phyloP scores from a whole-genome alignment of 148 eudicot genomes.

The Oxyria digyna region DNA sequence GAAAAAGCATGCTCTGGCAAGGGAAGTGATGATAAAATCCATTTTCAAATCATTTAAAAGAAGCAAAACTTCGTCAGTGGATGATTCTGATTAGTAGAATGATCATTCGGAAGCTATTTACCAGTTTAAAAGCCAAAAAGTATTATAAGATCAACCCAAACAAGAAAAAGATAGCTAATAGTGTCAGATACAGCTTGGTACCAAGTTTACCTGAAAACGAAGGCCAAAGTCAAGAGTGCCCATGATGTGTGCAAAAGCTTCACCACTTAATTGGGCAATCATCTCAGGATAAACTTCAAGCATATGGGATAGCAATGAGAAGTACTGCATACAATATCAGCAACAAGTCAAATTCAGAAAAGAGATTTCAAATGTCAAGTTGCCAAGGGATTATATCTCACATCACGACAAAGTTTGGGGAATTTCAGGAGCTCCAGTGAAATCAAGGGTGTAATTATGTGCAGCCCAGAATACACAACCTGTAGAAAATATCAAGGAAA shows the following conservation, averaged over 20 bases:
- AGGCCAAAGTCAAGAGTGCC: slow-evolving; percentile 85
- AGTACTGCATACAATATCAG: slow-evolving; percentile 42
- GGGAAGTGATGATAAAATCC: neutral
- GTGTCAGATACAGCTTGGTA: neutral
- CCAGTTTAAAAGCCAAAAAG: neutral
- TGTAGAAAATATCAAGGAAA: slow-evolving; percentile 20
- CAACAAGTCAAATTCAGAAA: slow-evolving; percentile 9
- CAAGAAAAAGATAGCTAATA: neutral
- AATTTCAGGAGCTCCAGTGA: slow-evolving; percentile 71
- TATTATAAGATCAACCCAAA: neutral
- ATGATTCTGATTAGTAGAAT: neutral
- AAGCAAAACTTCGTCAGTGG: neutral
- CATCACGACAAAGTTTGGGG: slow-evolving; percentile 84
- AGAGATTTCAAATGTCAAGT: slow-evolving; percentile 9
- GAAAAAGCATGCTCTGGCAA: neutral
- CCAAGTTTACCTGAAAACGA: slow-evolving; percentile 52
- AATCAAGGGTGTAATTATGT: slow-evolving; percentile 82
- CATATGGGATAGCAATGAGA: slow-evolving; percentile 83
- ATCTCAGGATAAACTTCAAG: slow-evolving; percentile 97
- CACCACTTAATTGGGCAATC: slow-evolving; percentile 57
- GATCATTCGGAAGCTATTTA: neutral
- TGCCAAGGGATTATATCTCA: slow-evolving; percentile 27
- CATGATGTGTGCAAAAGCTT: slow-evolving; percentile 60
- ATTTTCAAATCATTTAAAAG: neutral
- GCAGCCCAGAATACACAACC: slow-evolving; percentile 90